phyloP scores from a whole-genome alignment of 345 rosid species.

The Aquilaria sinensis region DNA sequence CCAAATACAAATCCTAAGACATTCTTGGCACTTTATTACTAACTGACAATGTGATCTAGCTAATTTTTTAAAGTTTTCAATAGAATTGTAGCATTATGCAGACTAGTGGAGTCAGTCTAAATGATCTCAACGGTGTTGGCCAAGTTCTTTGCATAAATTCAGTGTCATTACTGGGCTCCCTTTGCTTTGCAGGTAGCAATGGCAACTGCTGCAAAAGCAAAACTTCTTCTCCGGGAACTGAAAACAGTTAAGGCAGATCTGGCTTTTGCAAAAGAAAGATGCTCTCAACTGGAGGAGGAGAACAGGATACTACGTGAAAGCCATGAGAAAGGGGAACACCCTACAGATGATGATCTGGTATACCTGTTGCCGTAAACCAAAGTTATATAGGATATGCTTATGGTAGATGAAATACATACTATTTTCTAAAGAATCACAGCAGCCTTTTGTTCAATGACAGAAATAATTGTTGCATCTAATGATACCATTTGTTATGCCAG shows the following conservation, averaged over 20 bases:
- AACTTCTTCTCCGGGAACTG: conserved; percentile 88
- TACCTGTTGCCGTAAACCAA: neutral
- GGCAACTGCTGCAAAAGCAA: conserved; percentile 98
- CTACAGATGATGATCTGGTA: conserved; percentile 95
- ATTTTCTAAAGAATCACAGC: neutral
- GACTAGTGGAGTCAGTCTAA: neutral
- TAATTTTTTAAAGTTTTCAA: neutral
- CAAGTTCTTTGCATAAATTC: conserved; percentile 9
- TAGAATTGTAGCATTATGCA: neutral
- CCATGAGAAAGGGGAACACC: conserved; percentile 69
- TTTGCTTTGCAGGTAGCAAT: conserved; percentile 71
- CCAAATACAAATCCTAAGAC: neutral
- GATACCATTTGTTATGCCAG: conserved; percentile 28
- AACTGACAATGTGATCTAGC: neutral
- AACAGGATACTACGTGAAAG: conserved; percentile 83
- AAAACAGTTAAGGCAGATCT: conserved; percentile 91
- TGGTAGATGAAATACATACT: neutral
- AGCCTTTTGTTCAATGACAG: neutral
- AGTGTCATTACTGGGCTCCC: conserved; percentile 27
- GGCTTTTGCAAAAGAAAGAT: conserved; percentile 81
- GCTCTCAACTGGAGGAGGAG: conserved; percentile 88
- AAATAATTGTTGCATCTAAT: neutral
- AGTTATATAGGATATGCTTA: neutral
- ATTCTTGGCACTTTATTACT: neutral
- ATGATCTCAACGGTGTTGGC: neutral